Evolutionary conservation across 2,329 filamentous ascomycete genomes (phyloP).

Genomic region (Diaporthe capsici): DNA sequence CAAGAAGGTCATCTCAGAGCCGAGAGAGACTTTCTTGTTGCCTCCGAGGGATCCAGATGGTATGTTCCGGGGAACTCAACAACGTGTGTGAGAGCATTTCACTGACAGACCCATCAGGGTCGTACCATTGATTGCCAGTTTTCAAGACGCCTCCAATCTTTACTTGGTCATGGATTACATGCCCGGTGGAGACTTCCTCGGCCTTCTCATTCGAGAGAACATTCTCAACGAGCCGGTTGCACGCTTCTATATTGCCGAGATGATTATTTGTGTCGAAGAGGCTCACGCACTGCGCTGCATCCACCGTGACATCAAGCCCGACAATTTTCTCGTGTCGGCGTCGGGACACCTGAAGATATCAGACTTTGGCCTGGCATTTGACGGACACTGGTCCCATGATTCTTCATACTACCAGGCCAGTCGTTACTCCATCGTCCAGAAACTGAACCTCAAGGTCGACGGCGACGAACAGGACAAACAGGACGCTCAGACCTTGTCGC

Average conservation of each 20-base stretch:
- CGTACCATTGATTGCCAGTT: conserved; percentile 88
- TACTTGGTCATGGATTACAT: conserved; percentile 99
- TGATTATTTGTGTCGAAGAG: conserved; percentile 95
- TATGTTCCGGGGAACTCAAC: conserved; percentile 50
- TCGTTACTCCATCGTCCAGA: conserved; percentile 83
- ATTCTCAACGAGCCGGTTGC: conserved; percentile 83
- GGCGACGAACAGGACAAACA: conserved; percentile 81
- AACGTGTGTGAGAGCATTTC: background rate
- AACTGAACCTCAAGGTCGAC: conserved; percentile 78
- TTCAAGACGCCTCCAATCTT: conserved; percentile 86
- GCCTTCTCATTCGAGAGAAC: conserved; percentile 87
- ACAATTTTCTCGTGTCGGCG: conserved; percentile 93
- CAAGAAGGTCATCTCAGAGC: conserved; percentile 94
- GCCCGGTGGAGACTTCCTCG: conserved; percentile 95
- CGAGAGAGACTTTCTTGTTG: conserved; percentile 91
- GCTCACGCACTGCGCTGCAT: conserved; percentile 91
- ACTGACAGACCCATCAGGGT: conserved; percentile 67
- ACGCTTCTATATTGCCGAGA: conserved; percentile 92
- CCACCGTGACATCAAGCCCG: conserved; percentile 95
- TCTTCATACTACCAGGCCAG: conserved; percentile 88
- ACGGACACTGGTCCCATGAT: conserved; percentile 95
- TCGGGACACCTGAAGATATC: conserved; percentile 95
- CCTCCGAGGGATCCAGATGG: conserved; percentile 89
- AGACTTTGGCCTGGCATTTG: conserved; percentile 95
- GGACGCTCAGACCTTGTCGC: conserved; percentile 58